Base-by-base conservation (phyloP, 1,284 basidiomycete genomes). In the Microbotryum intermedium region DNA sequence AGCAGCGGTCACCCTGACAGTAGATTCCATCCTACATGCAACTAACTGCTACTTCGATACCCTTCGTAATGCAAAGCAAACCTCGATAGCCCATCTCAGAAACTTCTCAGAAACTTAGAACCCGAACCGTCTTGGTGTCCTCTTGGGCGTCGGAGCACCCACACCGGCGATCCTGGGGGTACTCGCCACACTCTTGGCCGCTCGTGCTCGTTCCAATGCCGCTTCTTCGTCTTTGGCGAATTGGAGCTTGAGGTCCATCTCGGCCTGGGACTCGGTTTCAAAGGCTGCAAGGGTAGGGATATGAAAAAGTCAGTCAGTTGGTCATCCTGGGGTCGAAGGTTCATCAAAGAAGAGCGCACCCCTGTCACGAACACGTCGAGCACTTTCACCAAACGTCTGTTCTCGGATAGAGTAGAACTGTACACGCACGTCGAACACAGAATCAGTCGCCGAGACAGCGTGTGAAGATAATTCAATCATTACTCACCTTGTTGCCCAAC, bases 401-500 rank as follows among this genome's bases (percentile, higher is more conserved):
- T 53, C 34, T 4, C 42, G 34, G 10, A 53, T 34, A n/a, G 50
- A 51, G 50, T 51, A 51, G 50, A 51, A 51, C 50, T 51, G 50
- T 20, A 48, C 26, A 48, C 30, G 16, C 21, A 18, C 20, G 42
- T 30, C 28, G 2, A 21, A 9, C 13, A 53, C 11, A 50, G 23
- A 11, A 23, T 50, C 48, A 16, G 11, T 26, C 11, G 11, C 23
- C 11, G 25, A 11, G 48, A 25, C 11, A 18, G 16, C 25, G 13
- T 16, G 13, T 25, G 13, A 50, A 25, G 48, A 11, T 25, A 50
- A 13, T n/a, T n/a, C n/a, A n/a, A 25, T 13, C 48, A 20, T 13
- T 18, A 39, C 1, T 39, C 75, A 97, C 92, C 73, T 97, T 90
- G 20, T 25, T 52, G 13, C 70, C 70, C n/a, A 71, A 60, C 39